These are phyloP conservation scores for Starmerella davenportii DNA, from an alignment of 805 yeast species.

Conservation along the genomic window DNA sequence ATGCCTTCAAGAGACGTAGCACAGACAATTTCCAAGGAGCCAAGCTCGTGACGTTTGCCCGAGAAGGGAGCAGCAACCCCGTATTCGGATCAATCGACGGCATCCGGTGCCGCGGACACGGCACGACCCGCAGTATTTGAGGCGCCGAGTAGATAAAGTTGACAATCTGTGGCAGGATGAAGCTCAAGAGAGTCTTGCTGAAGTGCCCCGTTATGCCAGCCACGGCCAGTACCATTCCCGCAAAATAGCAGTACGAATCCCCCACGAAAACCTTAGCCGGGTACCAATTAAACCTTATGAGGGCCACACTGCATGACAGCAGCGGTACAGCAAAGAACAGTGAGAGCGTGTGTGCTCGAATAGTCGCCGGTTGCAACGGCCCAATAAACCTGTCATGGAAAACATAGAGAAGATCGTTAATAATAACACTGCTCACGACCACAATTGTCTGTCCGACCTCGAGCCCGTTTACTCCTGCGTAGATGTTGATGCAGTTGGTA, in stretches of 20 bases:
- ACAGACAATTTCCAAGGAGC: constrained; percentile 16
- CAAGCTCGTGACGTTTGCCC: constrained; percentile 21
- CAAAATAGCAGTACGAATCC: constrained; percentile 92
- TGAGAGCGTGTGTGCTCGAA: constrained; percentile 68
- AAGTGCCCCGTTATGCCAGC: constrained; percentile 93
- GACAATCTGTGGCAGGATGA: constrained; percentile 78
- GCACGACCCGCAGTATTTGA: constrained; percentile 68
- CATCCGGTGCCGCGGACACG: constrained; percentile 89
- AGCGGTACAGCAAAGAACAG: constrained; percentile 68
- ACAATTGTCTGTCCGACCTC: constrained; percentile 91
- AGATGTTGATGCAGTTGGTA: constrained; percentile 86
- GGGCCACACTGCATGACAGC: constrained; percentile 62
- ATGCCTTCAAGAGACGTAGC: constrained; percentile 30
- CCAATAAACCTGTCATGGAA: constrained; percentile 14
- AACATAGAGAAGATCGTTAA: constrained; percentile 60
- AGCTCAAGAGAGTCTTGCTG: constrained; percentile 72
- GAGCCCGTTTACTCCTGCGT: constrained; percentile 91
- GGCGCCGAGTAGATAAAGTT: constrained; percentile 86
- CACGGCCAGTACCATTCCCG: constrained; percentile 97
- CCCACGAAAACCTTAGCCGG: constrained; percentile 94
- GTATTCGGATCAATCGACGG: constrained; percentile 56
- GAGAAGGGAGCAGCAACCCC: constrained; percentile 60
- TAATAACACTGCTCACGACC: constrained; percentile 46
- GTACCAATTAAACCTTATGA: constrained; percentile 67
- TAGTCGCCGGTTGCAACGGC: constrained; percentile 34